phyloP scores from a whole-genome alignment of 768 basidiomycete species.

The Wakefieldia striispora region DNA sequence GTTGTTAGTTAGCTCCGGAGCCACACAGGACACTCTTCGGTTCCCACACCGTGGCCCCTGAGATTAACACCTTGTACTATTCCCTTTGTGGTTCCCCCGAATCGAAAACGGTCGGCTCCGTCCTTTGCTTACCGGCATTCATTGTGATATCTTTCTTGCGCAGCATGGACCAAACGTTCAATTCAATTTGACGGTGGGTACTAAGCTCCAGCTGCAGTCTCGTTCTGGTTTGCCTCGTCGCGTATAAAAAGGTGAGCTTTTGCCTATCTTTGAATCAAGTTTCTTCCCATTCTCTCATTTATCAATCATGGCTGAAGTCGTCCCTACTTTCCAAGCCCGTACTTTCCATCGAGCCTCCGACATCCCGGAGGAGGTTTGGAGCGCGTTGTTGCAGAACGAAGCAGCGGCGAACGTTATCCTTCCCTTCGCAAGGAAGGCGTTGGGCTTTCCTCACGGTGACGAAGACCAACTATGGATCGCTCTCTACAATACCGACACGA shows the following conservation, averaged over 20 bases:
- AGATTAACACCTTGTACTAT: neutral
- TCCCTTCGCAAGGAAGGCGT: constrained; percentile 36
- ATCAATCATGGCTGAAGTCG: constrained; percentile 16
- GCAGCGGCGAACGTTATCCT: constrained; percentile 39
- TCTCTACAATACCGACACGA: constrained; percentile 15
- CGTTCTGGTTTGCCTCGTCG: neutral
- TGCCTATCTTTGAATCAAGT: constrained; percentile 9
- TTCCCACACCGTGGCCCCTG: neutral
- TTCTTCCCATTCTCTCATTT: neutral
- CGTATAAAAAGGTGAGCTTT: constrained; percentile 5
- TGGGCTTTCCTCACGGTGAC: neutral
- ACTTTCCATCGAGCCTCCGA: constrained; percentile 5
- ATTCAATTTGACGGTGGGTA: neutral
- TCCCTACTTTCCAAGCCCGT: neutral
- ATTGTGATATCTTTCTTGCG: neutral
- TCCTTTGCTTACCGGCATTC: neutral
- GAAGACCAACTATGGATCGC: constrained; percentile 32
- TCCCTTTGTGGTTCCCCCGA: neutral
- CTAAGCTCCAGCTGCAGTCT: neutral
- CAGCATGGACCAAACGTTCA: constrained; percentile 1
- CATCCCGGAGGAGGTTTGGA: constrained; percentile 30
- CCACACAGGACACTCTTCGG: neutral
- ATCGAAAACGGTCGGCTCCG: neutral
- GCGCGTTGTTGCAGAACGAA: constrained; percentile 27
- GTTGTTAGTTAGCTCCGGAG: neutral